These are phyloP conservation scores for Leucocoprinus leucothites DNA, from an alignment of 768 basidiomycete species.

Conservation along the genomic window DNA sequence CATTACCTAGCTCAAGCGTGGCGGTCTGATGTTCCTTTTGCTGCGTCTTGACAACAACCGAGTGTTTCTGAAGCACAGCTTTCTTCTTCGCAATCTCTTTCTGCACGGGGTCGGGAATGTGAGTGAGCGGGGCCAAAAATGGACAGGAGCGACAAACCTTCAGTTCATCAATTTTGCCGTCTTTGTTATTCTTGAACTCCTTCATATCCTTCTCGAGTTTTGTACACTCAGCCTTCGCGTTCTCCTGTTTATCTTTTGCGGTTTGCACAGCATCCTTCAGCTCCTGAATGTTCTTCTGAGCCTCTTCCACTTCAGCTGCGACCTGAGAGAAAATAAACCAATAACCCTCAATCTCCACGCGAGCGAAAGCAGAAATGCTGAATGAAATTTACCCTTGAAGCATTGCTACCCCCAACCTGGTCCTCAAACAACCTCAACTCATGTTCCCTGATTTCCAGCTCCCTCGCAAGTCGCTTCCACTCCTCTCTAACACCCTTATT, in stretches of 20 bases:
- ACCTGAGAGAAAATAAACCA: conserved; percentile 46
- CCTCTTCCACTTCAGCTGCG: conserved; percentile 71
- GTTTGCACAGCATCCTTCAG: conserved; percentile 55
- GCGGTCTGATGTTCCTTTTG: conserved; percentile 91
- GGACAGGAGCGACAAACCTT: conserved; percentile 50
- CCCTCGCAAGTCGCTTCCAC: conserved; percentile 59
- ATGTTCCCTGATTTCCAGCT: conserved; percentile 88
- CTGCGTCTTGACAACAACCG: conserved; percentile 75
- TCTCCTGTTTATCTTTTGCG: conserved; percentile 75
- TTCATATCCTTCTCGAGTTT: conserved; percentile 95
- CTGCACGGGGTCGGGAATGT: background rate
- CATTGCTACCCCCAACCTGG: conserved; percentile 87
- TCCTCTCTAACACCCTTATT: conserved; percentile 50
- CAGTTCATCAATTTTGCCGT: conserved; percentile 91
- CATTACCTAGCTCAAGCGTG: conserved; percentile 77
- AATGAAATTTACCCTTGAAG: conserved; percentile 60
- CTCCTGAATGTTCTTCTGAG: conserved; percentile 60
- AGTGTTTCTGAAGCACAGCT: conserved; percentile 74
- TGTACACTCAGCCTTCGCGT: conserved; percentile 72
- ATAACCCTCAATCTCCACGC: background rate
- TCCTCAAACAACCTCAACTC: conserved; percentile 79
- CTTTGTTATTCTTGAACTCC: conserved; percentile 99
- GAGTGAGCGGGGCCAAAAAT: background rate
- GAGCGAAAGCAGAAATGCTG: background rate
- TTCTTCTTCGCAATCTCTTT: conserved; percentile 56